A percentile compares a stretch with the other conserved stretches of the same genome.
Evolutionary conservation across 306 rosid genomes (phyloP).

Genomic region (Boehmeria nivea): DNA sequence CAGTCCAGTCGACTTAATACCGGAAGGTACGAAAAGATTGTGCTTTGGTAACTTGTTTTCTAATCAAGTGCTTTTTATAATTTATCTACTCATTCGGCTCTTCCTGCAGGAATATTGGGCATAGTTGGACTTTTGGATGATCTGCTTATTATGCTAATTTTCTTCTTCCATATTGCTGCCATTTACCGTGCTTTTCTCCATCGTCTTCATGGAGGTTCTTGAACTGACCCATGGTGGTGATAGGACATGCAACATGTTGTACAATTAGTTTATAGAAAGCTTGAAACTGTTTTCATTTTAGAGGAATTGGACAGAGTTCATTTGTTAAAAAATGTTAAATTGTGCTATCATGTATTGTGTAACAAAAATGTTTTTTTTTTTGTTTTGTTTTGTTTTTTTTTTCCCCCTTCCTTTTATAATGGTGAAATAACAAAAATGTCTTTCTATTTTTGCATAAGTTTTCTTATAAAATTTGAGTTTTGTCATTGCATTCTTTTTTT

Average conservation of each 20-base stretch:
- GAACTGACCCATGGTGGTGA: background rate
- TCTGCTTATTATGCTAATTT: slow-evolving; percentile 49
- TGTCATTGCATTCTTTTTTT: too few relatives aligned
- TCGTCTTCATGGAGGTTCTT: slow-evolving; percentile 67
- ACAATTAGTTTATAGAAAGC: background rate
- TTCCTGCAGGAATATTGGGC: slow-evolving; percentile 66
- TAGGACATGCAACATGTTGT: background rate
- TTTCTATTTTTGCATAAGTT: too few relatives aligned
- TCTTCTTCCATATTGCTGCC: slow-evolving; percentile 75
- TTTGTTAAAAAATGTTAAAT: too few relatives aligned
- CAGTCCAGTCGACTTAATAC: slow-evolving; percentile 89
- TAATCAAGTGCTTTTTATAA: background rate
- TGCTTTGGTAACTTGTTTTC: slow-evolving; percentile 7
- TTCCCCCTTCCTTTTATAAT: too few relatives aligned
- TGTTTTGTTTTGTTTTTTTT: too few relatives aligned
- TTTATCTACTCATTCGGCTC: background rate
- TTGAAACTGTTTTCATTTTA: background rate
- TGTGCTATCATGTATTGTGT: background rate
- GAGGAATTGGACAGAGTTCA: background rate
- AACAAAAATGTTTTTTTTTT: too few relatives aligned
- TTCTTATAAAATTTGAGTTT: too few relatives aligned
- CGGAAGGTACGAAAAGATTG: slow-evolving; percentile 52
- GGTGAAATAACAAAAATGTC: too few relatives aligned
- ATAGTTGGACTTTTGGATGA: slow-evolving; percentile 80
- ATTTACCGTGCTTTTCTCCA: slow-evolving; percentile 69